phyloP scores from a whole-genome alignment of 805 yeast genomes.

The Nakazawaea ishiwadae region DNA sequence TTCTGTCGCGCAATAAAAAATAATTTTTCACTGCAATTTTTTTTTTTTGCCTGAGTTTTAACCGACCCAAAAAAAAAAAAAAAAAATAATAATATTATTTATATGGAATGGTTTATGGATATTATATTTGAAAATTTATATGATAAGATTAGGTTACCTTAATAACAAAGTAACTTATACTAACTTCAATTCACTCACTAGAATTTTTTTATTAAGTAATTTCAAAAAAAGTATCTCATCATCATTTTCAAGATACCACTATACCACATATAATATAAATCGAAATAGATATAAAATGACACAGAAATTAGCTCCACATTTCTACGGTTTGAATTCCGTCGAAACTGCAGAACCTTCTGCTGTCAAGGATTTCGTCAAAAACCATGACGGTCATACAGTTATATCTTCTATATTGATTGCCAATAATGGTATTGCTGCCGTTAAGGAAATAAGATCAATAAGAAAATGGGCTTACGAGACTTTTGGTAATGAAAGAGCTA shows the following conservation, averaged over 20 bases:
- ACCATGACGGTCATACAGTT: conserved; percentile 93
- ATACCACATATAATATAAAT: conserved; percentile 4
- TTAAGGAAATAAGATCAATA: conserved; percentile 93
- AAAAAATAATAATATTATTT: background rate
- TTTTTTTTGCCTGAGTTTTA: background rate
- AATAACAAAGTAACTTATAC: background rate
- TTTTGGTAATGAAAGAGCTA: conserved; percentile 92
- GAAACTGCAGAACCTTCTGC: conserved; percentile 72
- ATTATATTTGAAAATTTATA: too few species aligned
- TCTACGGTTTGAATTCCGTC: conserved; percentile 77
- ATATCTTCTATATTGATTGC: conserved; percentile 87
- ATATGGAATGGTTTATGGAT: too few species aligned
- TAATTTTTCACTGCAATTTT: background rate
- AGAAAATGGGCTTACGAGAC: conserved; percentile 99
- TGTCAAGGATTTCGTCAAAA: conserved; percentile 78
- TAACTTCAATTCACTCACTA: too few species aligned
- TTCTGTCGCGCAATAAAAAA: background rate
- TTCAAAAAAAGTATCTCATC: background rate
- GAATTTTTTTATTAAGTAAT: background rate
- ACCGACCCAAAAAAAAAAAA: background rate
- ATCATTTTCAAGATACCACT: too few species aligned
- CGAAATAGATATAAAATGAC: background rate
- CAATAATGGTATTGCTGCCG: conserved; percentile 99
- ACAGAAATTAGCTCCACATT: conserved; percentile 56
- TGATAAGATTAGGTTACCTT: conserved; percentile 1